Evolutionary conservation across 108 stramenopile genomes (phyloP), one percentile per base, ranked within the genome.

Genomic region (Seminavis robusta): DNA sequence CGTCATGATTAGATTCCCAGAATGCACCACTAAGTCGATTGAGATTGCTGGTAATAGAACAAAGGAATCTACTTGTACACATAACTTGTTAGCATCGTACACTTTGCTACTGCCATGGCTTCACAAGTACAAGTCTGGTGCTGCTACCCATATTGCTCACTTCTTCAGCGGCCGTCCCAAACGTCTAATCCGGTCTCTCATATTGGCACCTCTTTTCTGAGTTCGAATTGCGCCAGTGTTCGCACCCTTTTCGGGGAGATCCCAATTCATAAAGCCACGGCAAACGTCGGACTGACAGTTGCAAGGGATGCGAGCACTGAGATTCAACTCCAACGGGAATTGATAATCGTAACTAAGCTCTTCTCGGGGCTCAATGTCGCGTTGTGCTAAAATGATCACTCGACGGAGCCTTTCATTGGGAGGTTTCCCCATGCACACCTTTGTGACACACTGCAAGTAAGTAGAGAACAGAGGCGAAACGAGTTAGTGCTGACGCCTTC

Each of bases 311-410:
- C 88, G 72, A 9, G 60, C 69, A 10, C 74, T 65, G 24, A 89
- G 53, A 46, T 90, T 72, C 27, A 71, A 47, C 56, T 94, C 94
- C 28, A 92, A 59, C 16, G 86, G 90, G 48, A 92, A 99, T 59
- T 98, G 92, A 68, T 99, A 99, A 67, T 99, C 97, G 62, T 98
- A 98, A 6, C 94, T 93, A 29, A 99, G 58, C 65, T 99, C 98
- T 48, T 97, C 96, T 30, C 84, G 74, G 9, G 89, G 86, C 47
- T 79, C 56, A 48, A 99, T 95, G 37, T 86, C 79, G 17, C 86
- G 80, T 63, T 83, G 76, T 24, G 93, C 92, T 41, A 95, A 66
- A 51, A 99, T 91, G 32, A 97, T 76, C 25, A 98, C 96, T 40
- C 90, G 80, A 49, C 80, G 86, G 60, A 84, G 40, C 19, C 74